phyloP scores from a whole-genome alignment of 768 basidiomycete genomes.

The Coprinopsis cinerea region DNA sequence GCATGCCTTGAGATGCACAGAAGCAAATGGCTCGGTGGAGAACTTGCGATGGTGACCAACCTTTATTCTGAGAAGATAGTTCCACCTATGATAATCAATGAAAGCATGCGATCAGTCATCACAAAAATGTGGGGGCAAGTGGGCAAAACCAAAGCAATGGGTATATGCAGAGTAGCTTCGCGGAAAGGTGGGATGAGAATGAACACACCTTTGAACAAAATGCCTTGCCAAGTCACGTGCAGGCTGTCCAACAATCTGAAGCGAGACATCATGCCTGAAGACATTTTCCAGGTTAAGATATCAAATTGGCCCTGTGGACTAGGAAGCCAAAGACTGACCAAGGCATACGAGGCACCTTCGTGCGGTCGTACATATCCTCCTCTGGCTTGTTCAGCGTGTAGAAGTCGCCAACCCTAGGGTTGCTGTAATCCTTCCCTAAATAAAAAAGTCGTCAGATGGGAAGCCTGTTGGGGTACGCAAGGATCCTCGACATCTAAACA shows the following conservation, averaged over 20 bases:
- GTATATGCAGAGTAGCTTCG: neutral
- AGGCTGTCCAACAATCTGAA: slow-evolving; percentile 96
- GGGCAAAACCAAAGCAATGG: neutral
- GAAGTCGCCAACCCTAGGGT: slow-evolving; percentile 84
- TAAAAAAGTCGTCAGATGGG: neutral
- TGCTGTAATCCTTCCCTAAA: slow-evolving; percentile 91
- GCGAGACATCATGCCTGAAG: slow-evolving; percentile 88
- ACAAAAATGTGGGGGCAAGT: neutral
- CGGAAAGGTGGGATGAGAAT: neutral
- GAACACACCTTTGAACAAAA: slow-evolving; percentile 77
- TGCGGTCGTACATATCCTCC: slow-evolving; percentile 93
- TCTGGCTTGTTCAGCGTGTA: slow-evolving; percentile 81
- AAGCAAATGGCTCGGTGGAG: neutral
- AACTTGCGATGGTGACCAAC: slow-evolving; percentile 32
- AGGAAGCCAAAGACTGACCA: slow-evolving; percentile 58
- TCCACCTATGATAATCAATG: slow-evolving; percentile 59
- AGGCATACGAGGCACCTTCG: slow-evolving; percentile 89
- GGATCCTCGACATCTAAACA: neutral
- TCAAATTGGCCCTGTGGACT: neutral
- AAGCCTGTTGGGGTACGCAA: neutral
- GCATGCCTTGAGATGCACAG: neutral
- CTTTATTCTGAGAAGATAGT: slow-evolving; percentile 89
- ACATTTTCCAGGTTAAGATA: neutral
- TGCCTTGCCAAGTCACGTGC: slow-evolving; percentile 92
- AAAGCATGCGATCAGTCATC: neutral